These are phyloP conservation scores for Neckera pumila DNA, from an alignment of 225 moss, liverwort and hornwort genomes.

Conservation along the genomic window DNA sequence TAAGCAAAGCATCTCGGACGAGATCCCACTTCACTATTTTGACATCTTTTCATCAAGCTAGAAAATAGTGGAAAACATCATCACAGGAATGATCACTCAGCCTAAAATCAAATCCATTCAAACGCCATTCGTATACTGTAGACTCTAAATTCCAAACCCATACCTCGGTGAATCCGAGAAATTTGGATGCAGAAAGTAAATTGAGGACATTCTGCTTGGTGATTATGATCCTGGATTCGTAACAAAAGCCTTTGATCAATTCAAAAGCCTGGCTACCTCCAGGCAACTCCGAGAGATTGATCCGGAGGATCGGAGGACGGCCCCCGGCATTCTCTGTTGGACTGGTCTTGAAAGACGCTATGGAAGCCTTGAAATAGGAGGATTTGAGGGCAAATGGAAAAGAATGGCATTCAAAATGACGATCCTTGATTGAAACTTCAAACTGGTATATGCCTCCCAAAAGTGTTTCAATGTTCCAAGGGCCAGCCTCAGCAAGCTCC, in stretches of 20 bases:
- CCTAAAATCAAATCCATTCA: not conserved
- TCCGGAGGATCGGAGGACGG: not conserved
- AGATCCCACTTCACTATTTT: not conserved
- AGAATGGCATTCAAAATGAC: not conserved
- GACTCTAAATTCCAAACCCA: not conserved
- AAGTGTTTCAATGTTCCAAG: not conserved
- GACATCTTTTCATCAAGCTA: not conserved
- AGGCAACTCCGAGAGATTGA: not conserved
- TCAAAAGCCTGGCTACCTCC: not conserved
- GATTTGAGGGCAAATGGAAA: slow-evolving; percentile 1
- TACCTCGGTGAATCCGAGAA: slow-evolving; percentile 21
- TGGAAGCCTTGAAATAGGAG: not conserved
- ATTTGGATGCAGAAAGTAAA: slow-evolving; percentile 3
- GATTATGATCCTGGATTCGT: not conserved
- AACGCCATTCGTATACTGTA: not conserved
- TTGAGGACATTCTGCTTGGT: not conserved
- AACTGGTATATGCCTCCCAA: not conserved
- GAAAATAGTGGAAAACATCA: not conserved
- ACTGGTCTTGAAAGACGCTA: not conserved
- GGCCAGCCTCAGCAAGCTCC: not conserved
- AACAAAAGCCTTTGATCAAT: slow-evolving; percentile 3
- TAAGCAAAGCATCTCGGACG: not conserved
- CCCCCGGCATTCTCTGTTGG: not conserved
- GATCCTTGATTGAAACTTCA: not conserved
- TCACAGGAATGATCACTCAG: not conserved